Percentiles rank a stretch among this genome's conserved stretches.
Evolutionary conservation across 2,329 filamentous ascomycete species (phyloP).

Genomic region (Fusarium sacchari): DNA sequence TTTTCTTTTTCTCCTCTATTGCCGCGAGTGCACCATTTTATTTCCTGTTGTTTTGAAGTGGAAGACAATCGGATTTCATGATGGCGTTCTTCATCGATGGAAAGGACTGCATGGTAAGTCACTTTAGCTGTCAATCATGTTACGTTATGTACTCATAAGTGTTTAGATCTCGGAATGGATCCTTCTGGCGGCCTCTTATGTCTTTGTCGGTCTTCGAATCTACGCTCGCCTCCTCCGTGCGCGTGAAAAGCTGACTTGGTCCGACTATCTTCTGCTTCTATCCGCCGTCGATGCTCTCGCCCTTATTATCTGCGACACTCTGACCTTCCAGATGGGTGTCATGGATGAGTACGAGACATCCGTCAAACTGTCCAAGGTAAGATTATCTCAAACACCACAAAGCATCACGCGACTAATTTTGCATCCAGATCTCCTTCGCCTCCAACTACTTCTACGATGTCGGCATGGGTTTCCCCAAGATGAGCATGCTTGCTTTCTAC

Average conservation of each 20-base stretch:
- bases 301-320: slow-evolving; percentile 49
- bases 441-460: slow-evolving; percentile 52
- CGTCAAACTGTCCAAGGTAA: slow-evolving; percentile 47
- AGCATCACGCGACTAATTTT: background rate
- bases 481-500: slow-evolving; percentile 51
- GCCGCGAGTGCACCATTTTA: background rate
- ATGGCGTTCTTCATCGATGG: slow-evolving; percentile 38
- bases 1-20: background rate
- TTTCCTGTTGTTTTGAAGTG: background rate
- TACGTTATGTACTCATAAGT: background rate
- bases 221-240: slow-evolving; percentile 47
- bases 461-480: slow-evolving; percentile 50
- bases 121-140: rapidly evolving
- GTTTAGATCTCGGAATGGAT: slow-evolving; percentile 49
- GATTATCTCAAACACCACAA: rapidly evolving
- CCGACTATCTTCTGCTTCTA: slow-evolving; percentile 44
- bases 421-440: slow-evolving; percentile 45
- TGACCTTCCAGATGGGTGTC: slow-evolving; percentile 47
- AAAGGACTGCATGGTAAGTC: slow-evolving; percentile 38
- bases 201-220: slow-evolving; percentile 46
- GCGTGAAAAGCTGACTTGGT: slow-evolving; percentile 44
- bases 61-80: background rate
- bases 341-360: slow-evolving; percentile 46
- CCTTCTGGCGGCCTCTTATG: slow-evolving; percentile 39
- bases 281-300: slow-evolving; percentile 46